Conservation (phyloP, 116 monocot species). For the Cymodocea nodosa region DNA sequence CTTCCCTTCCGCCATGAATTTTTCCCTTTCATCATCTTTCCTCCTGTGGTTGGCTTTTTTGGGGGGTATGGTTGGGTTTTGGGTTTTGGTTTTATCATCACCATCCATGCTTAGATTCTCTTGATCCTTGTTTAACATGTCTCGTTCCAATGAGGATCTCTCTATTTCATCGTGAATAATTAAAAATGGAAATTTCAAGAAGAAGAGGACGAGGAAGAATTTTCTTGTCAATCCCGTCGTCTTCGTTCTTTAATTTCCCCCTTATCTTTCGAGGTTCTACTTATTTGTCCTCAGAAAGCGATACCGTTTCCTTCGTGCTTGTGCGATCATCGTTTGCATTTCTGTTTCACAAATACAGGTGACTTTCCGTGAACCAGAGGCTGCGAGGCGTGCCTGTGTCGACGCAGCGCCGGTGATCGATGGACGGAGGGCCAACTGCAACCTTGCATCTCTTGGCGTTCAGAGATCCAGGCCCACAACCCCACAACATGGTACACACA, state of each 20-base stretch:
- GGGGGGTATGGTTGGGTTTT: background rate
- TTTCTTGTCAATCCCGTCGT: background rate
- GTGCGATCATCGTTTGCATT: background rate
- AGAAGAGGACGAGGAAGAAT: no score
- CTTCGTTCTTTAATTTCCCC: background rate
- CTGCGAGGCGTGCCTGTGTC: slow-evolving; percentile 65
- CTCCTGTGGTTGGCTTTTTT: background rate
- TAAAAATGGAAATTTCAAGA: no score
- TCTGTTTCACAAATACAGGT: slow-evolving; percentile 2
- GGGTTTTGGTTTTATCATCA: no score
- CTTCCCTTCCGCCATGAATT: background rate
- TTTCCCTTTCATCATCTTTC: background rate
- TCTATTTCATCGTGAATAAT: no score
- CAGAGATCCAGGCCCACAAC: slow-evolving; percentile 63
- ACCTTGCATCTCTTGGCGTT: slow-evolving; percentile 87
- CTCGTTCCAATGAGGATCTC: no score
- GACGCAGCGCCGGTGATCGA: slow-evolving; percentile 89
- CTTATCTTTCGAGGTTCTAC: background rate
- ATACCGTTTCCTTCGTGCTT: background rate
- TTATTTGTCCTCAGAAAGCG: background rate
- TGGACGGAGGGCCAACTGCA: slow-evolving; percentile 83
- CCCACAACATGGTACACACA: slow-evolving; percentile 39
- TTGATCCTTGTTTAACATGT: no score
- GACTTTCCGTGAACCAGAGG: slow-evolving; percentile 50
- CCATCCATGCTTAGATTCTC: no score